Base-by-base conservation (phyloP, 805 yeast species). In the Candida koratica region DNA sequence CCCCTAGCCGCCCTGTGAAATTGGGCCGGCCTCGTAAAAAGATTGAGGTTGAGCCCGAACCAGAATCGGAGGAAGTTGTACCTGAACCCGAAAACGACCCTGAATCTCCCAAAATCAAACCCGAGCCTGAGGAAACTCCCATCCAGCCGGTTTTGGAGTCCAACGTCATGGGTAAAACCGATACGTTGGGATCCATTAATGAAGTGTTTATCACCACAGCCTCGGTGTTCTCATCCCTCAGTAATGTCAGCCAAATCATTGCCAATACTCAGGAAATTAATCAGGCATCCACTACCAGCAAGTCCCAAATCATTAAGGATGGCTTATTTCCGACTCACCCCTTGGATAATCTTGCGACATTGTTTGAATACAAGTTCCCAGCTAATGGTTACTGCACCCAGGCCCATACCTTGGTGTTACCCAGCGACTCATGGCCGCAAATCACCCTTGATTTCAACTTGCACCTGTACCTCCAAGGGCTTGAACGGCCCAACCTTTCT, bases 341-440 rank as follows among this genome's bases (percentile, higher is more conserved):
- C 1, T 39, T 41, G 6, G 50, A 50, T 6, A 52, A 63, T 5
- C 38, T 45, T 15, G 39, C 56, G 7, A 53, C 62, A n/a, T 47
- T 65, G 33, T 61, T 64, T 41, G 68, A 66, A 25, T 66, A 62
- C 45, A 52, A 51, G 33, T 56, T 67, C 36, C 60, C 60, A 9
- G 52, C 69, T 1, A 58, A 57, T 36, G 73, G 73, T 2, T 64
- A 55, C 41, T 53, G 66, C n/a, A 42, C 57, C 19, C 67, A 62
- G 39, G 51, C 69, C 2, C 65, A 63, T 44, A 48, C 69, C 3
- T 23, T 66, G 6, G 41, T 60, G 2, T 59, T 67, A 32, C 71
- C 71, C 9, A 55, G 55, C 8, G 69, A 64, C 27, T 38, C 62
- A 11, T 50, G 61, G 36, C 55, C 71, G 4, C 50, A 52, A 26